Evolutionary conservation across 257 asterid species (phyloP).

Genomic region (Solanum medicagineum): DNA sequence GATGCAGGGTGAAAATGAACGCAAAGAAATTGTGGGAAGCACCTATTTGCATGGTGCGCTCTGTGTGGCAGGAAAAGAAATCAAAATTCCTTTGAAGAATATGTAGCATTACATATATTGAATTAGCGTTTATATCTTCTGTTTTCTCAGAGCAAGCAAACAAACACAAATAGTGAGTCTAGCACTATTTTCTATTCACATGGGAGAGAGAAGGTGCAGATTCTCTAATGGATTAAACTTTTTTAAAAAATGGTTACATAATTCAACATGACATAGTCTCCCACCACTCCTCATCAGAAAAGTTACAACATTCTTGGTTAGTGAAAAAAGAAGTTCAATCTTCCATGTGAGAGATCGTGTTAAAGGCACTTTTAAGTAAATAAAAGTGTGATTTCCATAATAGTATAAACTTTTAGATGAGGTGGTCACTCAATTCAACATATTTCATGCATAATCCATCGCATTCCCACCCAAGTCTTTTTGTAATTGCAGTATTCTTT

Average conservation of each 20-base stretch:
- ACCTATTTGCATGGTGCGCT: not conserved
- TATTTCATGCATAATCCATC: not conserved
- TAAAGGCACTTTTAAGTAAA: not conserved
- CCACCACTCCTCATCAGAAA: not conserved
- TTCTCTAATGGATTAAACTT: not conserved
- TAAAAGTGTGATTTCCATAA: not conserved
- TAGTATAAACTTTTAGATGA: not conserved
- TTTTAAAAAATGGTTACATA: not conserved
- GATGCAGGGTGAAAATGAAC: not conserved
- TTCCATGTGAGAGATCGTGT: not conserved
- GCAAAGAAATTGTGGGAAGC: not conserved
- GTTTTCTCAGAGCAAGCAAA: not conserved
- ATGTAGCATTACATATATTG: not conserved
- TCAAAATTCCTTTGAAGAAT: not conserved
- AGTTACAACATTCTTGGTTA: not conserved
- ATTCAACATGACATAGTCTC: not conserved
- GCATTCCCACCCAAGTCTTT: not conserved
- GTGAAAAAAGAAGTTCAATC: not conserved
- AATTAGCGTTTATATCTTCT: not conserved
- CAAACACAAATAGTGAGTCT: not conserved
- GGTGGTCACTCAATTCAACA: not conserved
- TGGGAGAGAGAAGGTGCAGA: not conserved
- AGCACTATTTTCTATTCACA: not conserved
- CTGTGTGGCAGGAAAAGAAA: not conserved
- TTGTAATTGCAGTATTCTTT: not conserved